Evolutionary conservation across 768 basidiomycete species (phyloP).

Genomic region (Zangia roseola): DNA sequence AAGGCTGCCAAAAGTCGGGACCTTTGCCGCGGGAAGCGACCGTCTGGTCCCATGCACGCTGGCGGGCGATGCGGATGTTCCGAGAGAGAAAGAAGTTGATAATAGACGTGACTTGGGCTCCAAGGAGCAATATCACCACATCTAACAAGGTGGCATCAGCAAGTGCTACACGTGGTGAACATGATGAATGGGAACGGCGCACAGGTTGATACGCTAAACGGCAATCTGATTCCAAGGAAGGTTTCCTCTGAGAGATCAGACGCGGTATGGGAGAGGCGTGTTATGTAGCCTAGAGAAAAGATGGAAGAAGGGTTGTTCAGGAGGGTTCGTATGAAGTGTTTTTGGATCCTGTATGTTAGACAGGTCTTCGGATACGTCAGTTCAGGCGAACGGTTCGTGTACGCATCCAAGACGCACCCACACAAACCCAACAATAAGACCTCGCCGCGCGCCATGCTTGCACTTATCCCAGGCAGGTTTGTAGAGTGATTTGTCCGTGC

Average conservation of each 20-base stretch:
- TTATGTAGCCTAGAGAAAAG: conserved; percentile 25
- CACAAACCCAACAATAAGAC: conserved; percentile 60
- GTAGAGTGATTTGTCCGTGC: conserved; percentile 68
- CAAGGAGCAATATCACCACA: conserved; percentile 70
- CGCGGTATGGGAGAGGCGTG: conserved; percentile 29
- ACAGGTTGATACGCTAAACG: conserved; percentile 75
- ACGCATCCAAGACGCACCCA: conserved; percentile 51
- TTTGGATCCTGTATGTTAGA: conserved; percentile 71
- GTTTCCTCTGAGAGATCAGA: conserved; percentile 43
- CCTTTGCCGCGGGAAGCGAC: conserved; percentile 82
- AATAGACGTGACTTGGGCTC: conserved; percentile 71
- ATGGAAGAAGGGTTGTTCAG: conserved; percentile 27
- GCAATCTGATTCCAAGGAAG: conserved; percentile 61
- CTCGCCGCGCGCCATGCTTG: conserved; percentile 70
- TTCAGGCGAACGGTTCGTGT: not conserved
- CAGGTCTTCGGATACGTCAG: conserved; percentile 44
- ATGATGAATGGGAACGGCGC: conserved; percentile 9
- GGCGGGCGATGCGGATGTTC: conserved; percentile 78
- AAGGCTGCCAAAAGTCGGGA: conserved; percentile 78
- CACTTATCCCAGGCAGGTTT: conserved; percentile 85
- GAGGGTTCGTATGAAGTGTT: conserved; percentile 51
- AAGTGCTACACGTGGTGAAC: not conserved
- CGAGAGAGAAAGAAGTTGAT: conserved; percentile 80
- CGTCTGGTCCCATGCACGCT: conserved; percentile 79
- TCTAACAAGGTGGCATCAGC: conserved; percentile 42